Base-by-base conservation (phyloP, 2,329 filamentous ascomycete genomes). In the Cladorrhinum sp. region DNA sequence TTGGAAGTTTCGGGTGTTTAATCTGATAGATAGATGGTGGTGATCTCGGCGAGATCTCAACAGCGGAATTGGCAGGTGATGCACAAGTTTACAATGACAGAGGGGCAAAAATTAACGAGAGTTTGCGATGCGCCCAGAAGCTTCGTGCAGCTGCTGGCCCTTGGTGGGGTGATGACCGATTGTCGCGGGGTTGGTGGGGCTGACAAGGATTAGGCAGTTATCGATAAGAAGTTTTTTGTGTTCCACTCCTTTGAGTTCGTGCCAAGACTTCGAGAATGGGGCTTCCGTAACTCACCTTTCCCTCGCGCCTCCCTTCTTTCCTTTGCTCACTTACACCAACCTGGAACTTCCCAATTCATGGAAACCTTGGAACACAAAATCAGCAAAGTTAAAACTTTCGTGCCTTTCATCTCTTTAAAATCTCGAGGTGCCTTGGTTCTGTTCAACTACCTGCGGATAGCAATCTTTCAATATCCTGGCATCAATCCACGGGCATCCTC, bases 91-190 rank as follows among this genome's bases (percentile, higher is more conserved):
- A 48, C 50, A 23, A 36, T 9, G 28, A 39, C 10, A 36, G 26
- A 23, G 49, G n/a, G 49, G 28, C 49, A 52, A 50, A 21, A 50
- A 21, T 52, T 46, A 49, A 52, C 28, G 21, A 51, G 50, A 33
- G 23, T 55, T 36, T 9, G 14, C 46, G 49, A 57, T 42, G 55
- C 54, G 55, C 28, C 46, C 28, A 60, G 54, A 57, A 58, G 54
- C 54, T 57, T 49, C 54, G 42, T 23, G 36, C 54, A 18, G 16
- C 54, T 23, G 54, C 39, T 46, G 21, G 26, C 21, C 54, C 42
- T 57, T 61, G 59, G 59, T 51, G 59, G 59, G 59, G 55, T 61
- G 59, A 23, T 51, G 49, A 57, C 54, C 26, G 54, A 46, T 55
- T 58, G 58, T 52, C 20, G 60, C 55, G 60, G 60, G 60, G 60